These are phyloP conservation scores for Leishmania arabica DNA, from an alignment of 208 protist genomes.

Conservation along the genomic window DNA sequence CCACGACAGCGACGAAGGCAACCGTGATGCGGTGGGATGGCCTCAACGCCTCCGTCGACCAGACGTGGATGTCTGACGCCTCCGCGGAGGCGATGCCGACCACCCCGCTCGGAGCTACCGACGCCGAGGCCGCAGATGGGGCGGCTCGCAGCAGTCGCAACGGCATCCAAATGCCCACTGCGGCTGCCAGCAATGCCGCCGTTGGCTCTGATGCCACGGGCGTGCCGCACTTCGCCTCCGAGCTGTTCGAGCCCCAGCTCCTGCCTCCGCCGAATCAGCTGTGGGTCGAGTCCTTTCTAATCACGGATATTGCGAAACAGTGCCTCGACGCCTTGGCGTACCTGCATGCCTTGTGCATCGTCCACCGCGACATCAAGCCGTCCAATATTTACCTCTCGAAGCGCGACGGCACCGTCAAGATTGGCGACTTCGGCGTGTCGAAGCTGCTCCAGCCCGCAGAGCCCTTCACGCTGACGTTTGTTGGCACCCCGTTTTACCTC, in stretches of 20 bases:
- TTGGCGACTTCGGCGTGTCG: slow-evolving; percentile 92
- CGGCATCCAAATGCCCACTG: background rate
- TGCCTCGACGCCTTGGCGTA: slow-evolving; percentile 83
- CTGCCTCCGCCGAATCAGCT: slow-evolving; percentile 14
- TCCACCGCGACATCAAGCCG: slow-evolving; percentile 94
- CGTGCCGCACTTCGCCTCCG: background rate
- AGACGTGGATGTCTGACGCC: slow-evolving; percentile 25
- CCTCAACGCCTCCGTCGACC: background rate
- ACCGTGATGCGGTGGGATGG: background rate
- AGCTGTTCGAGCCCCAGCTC: background rate
- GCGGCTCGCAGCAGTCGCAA: background rate
- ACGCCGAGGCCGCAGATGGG: background rate
- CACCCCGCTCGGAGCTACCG: slow-evolving; percentile 29
- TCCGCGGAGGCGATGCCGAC: slow-evolving; percentile 12
- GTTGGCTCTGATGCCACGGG: background rate
- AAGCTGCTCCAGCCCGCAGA: slow-evolving; percentile 64
- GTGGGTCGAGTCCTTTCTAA: slow-evolving; percentile 77
- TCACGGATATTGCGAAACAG: slow-evolving; percentile 76
- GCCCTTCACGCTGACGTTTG: slow-evolving; percentile 79
- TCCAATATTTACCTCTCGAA: slow-evolving; percentile 89
- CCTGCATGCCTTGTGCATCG: slow-evolving; percentile 76
- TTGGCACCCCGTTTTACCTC: slow-evolving; percentile 92
- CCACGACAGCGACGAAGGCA: background rate
- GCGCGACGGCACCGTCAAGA: slow-evolving; percentile 50
- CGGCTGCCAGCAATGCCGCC: background rate